Evolutionary conservation across 495 filamentous ascomycete species (phyloP).

Genomic region (Emericellopsis terricola): DNA sequence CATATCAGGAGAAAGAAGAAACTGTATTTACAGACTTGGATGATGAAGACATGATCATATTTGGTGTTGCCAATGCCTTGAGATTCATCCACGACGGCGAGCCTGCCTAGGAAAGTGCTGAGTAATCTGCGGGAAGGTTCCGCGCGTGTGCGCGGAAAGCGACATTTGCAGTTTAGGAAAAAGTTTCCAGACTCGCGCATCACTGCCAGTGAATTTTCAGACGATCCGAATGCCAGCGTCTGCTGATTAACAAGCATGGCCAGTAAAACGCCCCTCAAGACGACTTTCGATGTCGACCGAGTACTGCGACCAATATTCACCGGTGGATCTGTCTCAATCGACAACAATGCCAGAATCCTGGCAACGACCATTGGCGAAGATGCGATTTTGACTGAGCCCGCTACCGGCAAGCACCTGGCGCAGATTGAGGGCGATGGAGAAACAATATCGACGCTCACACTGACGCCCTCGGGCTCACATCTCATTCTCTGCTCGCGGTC

Average conservation of each 20-base stretch:
- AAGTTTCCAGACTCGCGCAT: no score
- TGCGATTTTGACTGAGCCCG: slow-evolving; percentile 69
- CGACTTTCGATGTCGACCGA: slow-evolving; percentile 67
- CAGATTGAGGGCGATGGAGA: slow-evolving; percentile 94
- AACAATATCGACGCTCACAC: slow-evolving; percentile 62
- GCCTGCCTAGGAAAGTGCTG: no score
- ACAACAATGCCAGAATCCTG: slow-evolving; percentile 63
- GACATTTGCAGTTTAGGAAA: no score
- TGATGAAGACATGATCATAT: background rate
- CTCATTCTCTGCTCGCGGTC: slow-evolving; percentile 84
- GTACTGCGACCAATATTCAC: slow-evolving; percentile 88
- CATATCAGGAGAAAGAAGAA: slow-evolving; percentile 19
- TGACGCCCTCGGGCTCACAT: slow-evolving; percentile 76
- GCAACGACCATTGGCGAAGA: slow-evolving; percentile 80
- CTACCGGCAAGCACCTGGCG: slow-evolving; percentile 64
- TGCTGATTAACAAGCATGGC: no score
- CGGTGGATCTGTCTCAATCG: slow-evolving; percentile 71
- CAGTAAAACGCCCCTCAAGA: slow-evolving; percentile 36
- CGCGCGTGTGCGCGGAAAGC: no score
- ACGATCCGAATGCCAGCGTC: no score
- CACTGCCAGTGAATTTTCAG: no score
- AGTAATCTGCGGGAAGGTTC: no score
- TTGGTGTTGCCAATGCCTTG: no score
- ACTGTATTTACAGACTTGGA: background rate
- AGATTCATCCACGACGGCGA: no score